Conservation (phyloP, 495 filamentous ascomycete genomes). For the Penicillium macrosclerotiorum region DNA sequence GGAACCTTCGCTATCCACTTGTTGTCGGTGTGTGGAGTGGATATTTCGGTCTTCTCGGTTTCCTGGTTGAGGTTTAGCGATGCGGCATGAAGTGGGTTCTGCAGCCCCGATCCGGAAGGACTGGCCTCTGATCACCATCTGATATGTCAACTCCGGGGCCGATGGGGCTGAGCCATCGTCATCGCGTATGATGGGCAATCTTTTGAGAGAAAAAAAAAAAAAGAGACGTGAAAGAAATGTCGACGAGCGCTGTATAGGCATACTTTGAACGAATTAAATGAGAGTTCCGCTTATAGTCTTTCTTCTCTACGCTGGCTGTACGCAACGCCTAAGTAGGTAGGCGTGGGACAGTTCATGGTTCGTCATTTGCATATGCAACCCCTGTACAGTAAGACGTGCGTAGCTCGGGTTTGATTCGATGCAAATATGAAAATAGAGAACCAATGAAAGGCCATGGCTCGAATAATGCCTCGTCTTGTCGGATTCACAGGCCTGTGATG, state of each 20-base stretch:
- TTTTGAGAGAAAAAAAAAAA: too few relatives aligned
- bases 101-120: constrained; percentile 11
- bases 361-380: too few relatives aligned
- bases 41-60: not conserved
- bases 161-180: not conserved
- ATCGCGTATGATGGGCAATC: too few relatives aligned
- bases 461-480: not conserved
- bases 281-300: too few relatives aligned
- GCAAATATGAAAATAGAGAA: not conserved
- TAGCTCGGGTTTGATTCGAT: too few relatives aligned
- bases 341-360: too few relatives aligned
- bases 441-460: not conserved
- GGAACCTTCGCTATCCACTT: not conserved
- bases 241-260: too few relatives aligned
- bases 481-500: not conserved
- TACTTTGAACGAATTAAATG: too few relatives aligned
- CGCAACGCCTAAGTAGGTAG: not conserved
- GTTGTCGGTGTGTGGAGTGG: not conserved
- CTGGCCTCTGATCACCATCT: constrained; percentile 11
- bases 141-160: not conserved
- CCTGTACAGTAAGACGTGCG: too few relatives aligned
- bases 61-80: not conserved
- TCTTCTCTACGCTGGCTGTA: not conserved
- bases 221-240: not conserved
- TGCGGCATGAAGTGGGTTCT: constrained; percentile 1